A percentile compares a stretch with the other conserved stretches of the same genome.
Evolutionary conservation across 768 basidiomycete genomes (phyloP).

Genomic region (Lentinula lateritia): DNA sequence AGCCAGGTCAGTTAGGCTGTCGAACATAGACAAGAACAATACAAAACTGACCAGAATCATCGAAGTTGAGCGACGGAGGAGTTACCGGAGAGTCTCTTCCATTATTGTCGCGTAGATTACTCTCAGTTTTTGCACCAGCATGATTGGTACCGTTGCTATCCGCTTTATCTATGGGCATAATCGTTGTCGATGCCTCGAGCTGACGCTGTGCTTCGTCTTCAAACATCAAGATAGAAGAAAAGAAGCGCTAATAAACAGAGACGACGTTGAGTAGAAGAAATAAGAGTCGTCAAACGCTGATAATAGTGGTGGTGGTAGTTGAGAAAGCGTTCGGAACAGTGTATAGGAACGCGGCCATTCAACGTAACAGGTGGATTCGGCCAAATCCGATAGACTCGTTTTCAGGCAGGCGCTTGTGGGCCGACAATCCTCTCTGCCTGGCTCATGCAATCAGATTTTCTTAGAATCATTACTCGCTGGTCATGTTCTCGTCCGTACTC

Average conservation of each 20-base stretch:
- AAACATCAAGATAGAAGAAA: background rate
- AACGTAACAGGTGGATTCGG: background rate
- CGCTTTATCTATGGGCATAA: background rate
- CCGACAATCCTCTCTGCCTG: too few species aligned
- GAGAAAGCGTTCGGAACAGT: background rate
- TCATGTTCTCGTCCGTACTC: too few species aligned
- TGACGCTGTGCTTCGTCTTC: background rate
- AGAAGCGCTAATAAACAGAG: background rate
- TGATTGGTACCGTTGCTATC: background rate
- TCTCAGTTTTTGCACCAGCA: background rate
- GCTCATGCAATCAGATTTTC: too few species aligned
- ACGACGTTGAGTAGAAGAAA: background rate
- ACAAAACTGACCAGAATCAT: constrained; percentile 33
- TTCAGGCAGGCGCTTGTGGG: background rate
- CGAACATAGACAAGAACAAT: constrained; percentile 12
- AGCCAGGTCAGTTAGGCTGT: constrained; percentile 5
- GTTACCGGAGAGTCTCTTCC: constrained; percentile 23
- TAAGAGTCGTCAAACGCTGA: background rate
- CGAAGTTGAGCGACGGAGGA: constrained; percentile 42
- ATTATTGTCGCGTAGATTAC: background rate
- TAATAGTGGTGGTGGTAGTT: background rate
- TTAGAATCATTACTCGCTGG: too few species aligned
- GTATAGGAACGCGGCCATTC: background rate
- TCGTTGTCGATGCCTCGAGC: background rate
- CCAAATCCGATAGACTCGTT: background rate